These are phyloP conservation scores for Eucalyptus tenuipes DNA, from an alignment of 345 rosid species.

Conservation along the genomic window DNA sequence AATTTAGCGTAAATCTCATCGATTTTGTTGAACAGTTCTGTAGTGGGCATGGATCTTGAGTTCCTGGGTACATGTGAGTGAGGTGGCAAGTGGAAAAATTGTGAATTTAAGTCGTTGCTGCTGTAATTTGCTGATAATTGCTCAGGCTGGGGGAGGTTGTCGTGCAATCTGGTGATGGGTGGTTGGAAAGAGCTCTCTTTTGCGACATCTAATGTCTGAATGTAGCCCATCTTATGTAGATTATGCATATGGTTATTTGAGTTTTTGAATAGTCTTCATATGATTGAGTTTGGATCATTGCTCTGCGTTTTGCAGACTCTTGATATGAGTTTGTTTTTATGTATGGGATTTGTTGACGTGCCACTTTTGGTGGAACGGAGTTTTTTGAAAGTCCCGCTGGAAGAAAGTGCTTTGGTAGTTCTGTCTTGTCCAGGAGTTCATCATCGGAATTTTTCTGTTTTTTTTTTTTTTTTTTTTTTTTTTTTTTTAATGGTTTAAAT, in stretches of 20 bases:
- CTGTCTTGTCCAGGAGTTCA: neutral
- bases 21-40: neutral
- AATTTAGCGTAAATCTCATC: neutral
- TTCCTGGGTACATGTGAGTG: neutral
- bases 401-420: neutral
- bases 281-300: neutral
- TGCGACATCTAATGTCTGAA: neutral
- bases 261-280: neutral
- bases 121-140: neutral
- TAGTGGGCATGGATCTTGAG: neutral
- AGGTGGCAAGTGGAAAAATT: neutral
- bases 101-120: neutral
- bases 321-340: neutral
- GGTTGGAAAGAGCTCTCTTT: neutral
- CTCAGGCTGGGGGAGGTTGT: neutral
- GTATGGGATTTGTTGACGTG: neutral
- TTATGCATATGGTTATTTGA: neutral
- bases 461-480: no score
- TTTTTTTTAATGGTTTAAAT: neutral
- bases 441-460: neutral
- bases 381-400: neutral
- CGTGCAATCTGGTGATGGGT: neutral
- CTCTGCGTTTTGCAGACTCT: neutral
- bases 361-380: neutral
- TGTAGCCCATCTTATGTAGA: neutral